Base-by-base conservation (phyloP, 805 yeast species). In the Yamadazyma insecticola region DNA sequence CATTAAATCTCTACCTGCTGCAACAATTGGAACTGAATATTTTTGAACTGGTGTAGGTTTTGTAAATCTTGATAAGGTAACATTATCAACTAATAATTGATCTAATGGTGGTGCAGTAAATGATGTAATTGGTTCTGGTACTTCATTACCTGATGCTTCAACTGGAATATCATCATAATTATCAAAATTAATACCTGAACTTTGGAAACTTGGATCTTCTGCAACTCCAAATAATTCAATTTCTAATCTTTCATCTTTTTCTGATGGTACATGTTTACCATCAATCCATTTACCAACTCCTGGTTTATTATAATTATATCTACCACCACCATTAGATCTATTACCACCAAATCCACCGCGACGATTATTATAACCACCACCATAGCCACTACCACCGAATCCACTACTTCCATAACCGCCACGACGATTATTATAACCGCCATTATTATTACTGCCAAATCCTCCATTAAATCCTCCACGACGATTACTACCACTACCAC, bases 151-250 rank as follows among this genome's bases (percentile, higher is more conserved):
- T 29, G 95, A 67, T 29, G 97, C 99, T 66, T 92, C 97, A 42
- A 92, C 97, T 39, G 98, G 98, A 44, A 92, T 92, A 38, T 94
- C 97, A 60, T 92, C 99, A 64, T 92, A 92, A 72, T 86, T 88
- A 63, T 94, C 99, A 55, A 92, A 92, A 70, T 92, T 92, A 67
- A 92, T 92, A 74, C 99, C 99, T 22, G 96, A 83, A 32, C 94
- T 79, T 70, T 85, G 96, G 69, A 80, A 78, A 23, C 57, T 52
- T 48, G 87, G 72, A 51, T 80, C 95, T 33, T 80, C 86, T 32
- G 72, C 72, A 29, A 73, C 68, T 51, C 99, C 98, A 50, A 84
- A 94, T 41, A 92, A 70, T 52, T 86, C 88, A 35, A 70, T 48
- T 67, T 92, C 98, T 45, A 80, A 51, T 36, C 69, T 67, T 50